These are phyloP conservation scores for Blastobotrys parvus DNA, from an alignment of 805 yeast genomes.

Conservation along the genomic window DNA sequence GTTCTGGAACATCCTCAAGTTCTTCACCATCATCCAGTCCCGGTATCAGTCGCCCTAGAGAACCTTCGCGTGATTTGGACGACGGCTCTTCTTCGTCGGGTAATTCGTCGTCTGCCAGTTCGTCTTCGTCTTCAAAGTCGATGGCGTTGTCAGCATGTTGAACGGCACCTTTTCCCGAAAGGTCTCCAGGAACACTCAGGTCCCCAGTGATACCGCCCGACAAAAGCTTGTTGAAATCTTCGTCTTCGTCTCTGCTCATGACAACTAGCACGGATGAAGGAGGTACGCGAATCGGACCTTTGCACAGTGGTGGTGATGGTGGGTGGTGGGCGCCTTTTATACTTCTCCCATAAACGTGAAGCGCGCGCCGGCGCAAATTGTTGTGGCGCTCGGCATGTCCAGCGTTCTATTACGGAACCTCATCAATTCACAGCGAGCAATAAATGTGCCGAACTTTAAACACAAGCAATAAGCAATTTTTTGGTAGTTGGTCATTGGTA, in stretches of 20 bases:
- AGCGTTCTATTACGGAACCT: neutral
- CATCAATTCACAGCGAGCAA: neutral
- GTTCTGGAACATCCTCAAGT: slow-evolving; percentile 7
- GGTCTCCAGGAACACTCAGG: slow-evolving; percentile 24
- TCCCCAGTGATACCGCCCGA: slow-evolving; percentile 17
- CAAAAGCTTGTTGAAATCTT: slow-evolving; percentile 27
- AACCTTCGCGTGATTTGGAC: slow-evolving; percentile 19
- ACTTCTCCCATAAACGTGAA: neutral
- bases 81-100: slow-evolving; percentile 1
- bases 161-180: slow-evolving; percentile 41
- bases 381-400: too few relatives aligned
- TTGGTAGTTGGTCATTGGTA: too few relatives aligned
- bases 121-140: slow-evolving; percentile 92
- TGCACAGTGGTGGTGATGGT: neutral
- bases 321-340: neutral
- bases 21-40: slow-evolving; percentile 14
- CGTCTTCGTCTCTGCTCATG: slow-evolving; percentile 20
- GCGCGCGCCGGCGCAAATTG: neutral
- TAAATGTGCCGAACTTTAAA: too few relatives aligned
- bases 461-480: neutral
- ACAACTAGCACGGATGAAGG: neutral
- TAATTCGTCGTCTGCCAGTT: slow-evolving; percentile 78
- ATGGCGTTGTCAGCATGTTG: slow-evolving; percentile 86
- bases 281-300: neutral
- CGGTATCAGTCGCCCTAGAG: neutral